These are phyloP conservation scores for Butyriboletus loyo DNA, from an alignment of 768 basidiomycete species.

Conservation along the genomic window DNA sequence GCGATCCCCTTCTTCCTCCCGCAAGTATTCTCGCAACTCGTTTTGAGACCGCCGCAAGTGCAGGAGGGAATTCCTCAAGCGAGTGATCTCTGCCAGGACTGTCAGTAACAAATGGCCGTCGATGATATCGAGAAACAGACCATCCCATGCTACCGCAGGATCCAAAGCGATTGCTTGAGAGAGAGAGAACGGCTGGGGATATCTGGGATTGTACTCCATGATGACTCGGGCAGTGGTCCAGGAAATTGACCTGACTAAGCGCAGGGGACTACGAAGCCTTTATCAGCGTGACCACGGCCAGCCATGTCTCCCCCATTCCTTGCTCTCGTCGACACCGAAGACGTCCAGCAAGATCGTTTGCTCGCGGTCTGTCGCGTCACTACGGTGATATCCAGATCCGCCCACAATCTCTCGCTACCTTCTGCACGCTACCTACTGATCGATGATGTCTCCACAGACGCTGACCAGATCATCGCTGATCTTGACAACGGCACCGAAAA, in stretches of 20 bases:
- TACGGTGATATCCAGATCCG: constrained; percentile 59
- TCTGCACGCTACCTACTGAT: constrained; percentile 51
- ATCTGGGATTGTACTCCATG: constrained; percentile 68
- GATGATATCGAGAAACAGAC: constrained; percentile 34
- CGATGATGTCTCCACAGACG: constrained; percentile 44
- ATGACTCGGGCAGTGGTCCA: neutral
- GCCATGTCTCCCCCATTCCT: constrained; percentile 44
- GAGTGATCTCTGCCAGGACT: constrained; percentile 58
- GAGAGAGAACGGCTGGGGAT: constrained; percentile 74
- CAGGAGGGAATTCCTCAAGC: constrained; percentile 67
- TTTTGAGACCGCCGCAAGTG: constrained; percentile 63
- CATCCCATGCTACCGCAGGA: constrained; percentile 66
- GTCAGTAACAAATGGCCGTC: neutral
- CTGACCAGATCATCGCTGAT: constrained; percentile 57
- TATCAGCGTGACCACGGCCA: neutral
- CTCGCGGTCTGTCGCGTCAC: constrained; percentile 68
- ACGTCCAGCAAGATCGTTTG: constrained; percentile 46
- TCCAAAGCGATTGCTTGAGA: constrained; percentile 62
- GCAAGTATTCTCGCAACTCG: constrained; percentile 48
- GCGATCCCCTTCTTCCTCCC: constrained; percentile 42
- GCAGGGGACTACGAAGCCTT: neutral
- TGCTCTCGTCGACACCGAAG: constrained; percentile 51
- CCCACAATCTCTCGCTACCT: constrained; percentile 28
- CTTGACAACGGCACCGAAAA: constrained; percentile 82
- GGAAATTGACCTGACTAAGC: constrained; percentile 21